A percentile compares a stretch with the other conserved stretches of the same genome.
Conservation (phyloP, 1,284 basidiomycete species). For the Tylopilus sp. region DNA sequence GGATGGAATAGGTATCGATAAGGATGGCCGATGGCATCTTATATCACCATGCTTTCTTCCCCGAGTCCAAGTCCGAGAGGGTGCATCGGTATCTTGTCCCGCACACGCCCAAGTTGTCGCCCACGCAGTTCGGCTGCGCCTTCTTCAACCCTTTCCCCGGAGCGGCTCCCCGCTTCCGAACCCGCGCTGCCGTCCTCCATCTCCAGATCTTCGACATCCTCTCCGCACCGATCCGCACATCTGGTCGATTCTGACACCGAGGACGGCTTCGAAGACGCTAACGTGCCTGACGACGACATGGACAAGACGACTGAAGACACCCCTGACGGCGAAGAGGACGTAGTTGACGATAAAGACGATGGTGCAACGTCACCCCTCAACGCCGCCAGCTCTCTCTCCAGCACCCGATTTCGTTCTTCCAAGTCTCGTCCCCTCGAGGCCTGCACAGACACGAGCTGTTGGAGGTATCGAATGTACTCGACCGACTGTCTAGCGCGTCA, state of each 20-base stretch:
- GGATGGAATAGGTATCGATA: not conserved
- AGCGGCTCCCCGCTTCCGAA: not conserved
- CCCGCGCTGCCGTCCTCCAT: slow-evolving; percentile 18
- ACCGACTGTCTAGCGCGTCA: slow-evolving; percentile 50
- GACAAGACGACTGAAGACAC: slow-evolving; percentile 20
- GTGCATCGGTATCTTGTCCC: slow-evolving; percentile 16
- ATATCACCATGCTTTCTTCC: slow-evolving; percentile 22
- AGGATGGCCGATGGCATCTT: not conserved
- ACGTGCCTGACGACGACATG: slow-evolving; percentile 12
- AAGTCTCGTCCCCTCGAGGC: slow-evolving; percentile 72
- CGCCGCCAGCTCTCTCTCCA: slow-evolving; percentile 28
- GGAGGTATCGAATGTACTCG: slow-evolving; percentile 84
- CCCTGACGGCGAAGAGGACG: slow-evolving; percentile 20
- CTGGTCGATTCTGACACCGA: slow-evolving; percentile 8
- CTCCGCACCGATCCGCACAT: not conserved
- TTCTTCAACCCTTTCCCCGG: not conserved
- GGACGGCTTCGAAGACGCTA: slow-evolving; percentile 14
- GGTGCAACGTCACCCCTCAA: slow-evolving; percentile 17
- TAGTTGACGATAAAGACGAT: slow-evolving; percentile 11
- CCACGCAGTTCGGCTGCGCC: slow-evolving; percentile 16
- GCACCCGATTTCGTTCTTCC: slow-evolving; percentile 41
- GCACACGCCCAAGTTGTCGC: slow-evolving; percentile 15
- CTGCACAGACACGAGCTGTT: slow-evolving; percentile 77
- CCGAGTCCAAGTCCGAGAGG: slow-evolving; percentile 2
- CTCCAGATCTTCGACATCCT: slow-evolving; percentile 16